Conservation (phyloP, 805 yeast species). For the Kodamaea sagamina region DNA sequence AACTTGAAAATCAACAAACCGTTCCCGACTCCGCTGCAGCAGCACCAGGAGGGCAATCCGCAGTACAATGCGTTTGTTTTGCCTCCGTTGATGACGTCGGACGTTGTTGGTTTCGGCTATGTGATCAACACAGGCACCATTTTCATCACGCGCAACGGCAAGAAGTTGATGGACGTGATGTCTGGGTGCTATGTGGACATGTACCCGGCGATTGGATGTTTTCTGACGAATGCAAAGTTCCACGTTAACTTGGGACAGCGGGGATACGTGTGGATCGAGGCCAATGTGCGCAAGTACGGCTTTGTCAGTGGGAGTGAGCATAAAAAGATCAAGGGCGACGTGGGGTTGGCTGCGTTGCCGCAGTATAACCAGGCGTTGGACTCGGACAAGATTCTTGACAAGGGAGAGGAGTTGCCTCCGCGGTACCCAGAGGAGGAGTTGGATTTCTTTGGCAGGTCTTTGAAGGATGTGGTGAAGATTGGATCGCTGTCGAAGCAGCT, state of each 20-base stretch:
- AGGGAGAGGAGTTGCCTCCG: slow-evolving; percentile 75
- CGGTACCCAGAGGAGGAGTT: slow-evolving; percentile 63
- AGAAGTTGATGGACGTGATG: slow-evolving; percentile 51
- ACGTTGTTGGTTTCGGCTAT: slow-evolving; percentile 58
- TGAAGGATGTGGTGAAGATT: slow-evolving; percentile 20
- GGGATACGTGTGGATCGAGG: slow-evolving; percentile 52
- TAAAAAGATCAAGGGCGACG: slow-evolving; percentile 37
- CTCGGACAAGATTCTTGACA: slow-evolving; percentile 59
- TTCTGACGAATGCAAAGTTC: slow-evolving; percentile 43
- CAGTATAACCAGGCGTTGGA: slow-evolving; percentile 26
- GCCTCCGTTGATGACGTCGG: slow-evolving; percentile 55
- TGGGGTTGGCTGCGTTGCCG: slow-evolving; percentile 43
- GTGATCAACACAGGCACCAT: slow-evolving; percentile 49
- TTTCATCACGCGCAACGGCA: slow-evolving; percentile 58
- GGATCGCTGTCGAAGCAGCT: slow-evolving; percentile 33
- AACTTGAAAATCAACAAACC: slow-evolving; percentile 67
- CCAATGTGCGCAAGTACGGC: slow-evolving; percentile 55
- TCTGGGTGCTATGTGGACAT: slow-evolving; percentile 50
- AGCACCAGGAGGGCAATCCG: slow-evolving; percentile 43
- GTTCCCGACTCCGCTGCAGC: slow-evolving; percentile 49
- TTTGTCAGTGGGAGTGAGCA: slow-evolving; percentile 51
- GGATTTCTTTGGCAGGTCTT: slow-evolving; percentile 57
- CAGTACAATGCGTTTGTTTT: slow-evolving; percentile 46
- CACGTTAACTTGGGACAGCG: slow-evolving; percentile 46
- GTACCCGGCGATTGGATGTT: slow-evolving; percentile 57